Base-by-base conservation (phyloP, 2,329 filamentous ascomycete species). In the Penicillium sp. region DNA sequence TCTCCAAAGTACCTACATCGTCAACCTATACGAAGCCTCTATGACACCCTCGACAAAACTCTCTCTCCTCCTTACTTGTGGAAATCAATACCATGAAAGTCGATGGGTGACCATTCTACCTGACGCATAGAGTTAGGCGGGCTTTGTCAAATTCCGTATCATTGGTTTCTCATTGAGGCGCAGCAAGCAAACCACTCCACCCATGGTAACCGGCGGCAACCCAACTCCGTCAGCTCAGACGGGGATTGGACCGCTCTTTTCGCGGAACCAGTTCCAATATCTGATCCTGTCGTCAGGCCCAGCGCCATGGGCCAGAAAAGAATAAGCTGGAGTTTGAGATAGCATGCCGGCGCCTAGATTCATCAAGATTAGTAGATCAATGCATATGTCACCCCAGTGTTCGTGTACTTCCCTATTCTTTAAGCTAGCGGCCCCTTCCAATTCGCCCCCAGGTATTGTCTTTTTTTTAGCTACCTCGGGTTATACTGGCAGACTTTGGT, bases 101-200 rank as follows among this genome's bases (percentile, higher is more conserved):
- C 9, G 22, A 26, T 27, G 26, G 8, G 12, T 45, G 23, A 43
- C 11, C 41, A n/a, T 23, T 53, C n/a, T 41, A 54, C 47, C 46
- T 55, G 47, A 49, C 23, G 46, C 9, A 52, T 49, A 56, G 22
- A 55, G 31, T 49, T 52, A 8, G 29, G 57, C 40, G 46, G 52
- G 33, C 37, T 50, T 20, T 11, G 11, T 9, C 11, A n/a, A 27
- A 14, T 25, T 37, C 48, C 49, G 8, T 46, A n/a, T 56, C 23
- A 61, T 61, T 59, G 57, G 54, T 33, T n/a, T 26, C 6, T 7
- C 25, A 57, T 44, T 20, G 59, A 54, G 57, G 57, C 59, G 57
- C 57, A 59, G 59, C 35, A 52, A 27, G 18, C 50, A 35, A n/a
- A 29, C 25, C 23, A 20, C 41, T 49, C 46, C 43, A 49, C 40